A percentile compares a stretch with the other conserved stretches of the same genome.
Conservation (phyloP, 1,139 yeast genomes). For the Saccharomyces hybrid region DNA sequence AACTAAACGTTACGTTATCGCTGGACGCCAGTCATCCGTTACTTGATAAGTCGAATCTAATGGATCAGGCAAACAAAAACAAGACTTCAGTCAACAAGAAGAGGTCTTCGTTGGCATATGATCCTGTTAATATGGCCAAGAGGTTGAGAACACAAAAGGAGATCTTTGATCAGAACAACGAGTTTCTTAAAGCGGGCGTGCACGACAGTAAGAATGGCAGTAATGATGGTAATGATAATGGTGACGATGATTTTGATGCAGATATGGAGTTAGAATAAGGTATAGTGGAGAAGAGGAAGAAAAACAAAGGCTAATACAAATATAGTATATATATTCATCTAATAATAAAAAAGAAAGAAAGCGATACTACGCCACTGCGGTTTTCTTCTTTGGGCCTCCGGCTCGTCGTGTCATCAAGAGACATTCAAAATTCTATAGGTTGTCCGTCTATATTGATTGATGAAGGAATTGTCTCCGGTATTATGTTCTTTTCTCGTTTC, state of each 20-base stretch:
- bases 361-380: not conserved
- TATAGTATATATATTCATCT: not conserved
- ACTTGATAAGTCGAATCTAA: constrained; percentile 12
- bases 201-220: not conserved
- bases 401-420: not conserved
- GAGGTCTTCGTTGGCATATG: constrained; percentile 10
- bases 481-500: not conserved
- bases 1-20: constrained; percentile 41
- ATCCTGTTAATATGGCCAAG: constrained; percentile 8
- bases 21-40: constrained; percentile 30
- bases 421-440: not conserved
- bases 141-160: constrained; percentile 9
- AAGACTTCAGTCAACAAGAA: constrained; percentile 13
- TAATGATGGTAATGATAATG: too few species aligned
- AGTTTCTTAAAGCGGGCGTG: not conserved
- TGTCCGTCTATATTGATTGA: not conserved
- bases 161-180: constrained; percentile 1
- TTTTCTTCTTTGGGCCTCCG: too few species aligned
- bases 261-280: constrained; percentile 13
- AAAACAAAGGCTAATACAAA: not conserved
- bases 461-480: not conserved
- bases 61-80: not conserved
- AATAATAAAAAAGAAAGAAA: not conserved
- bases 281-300: not conserved
- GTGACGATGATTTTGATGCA: constrained; percentile 8